Evolutionary conservation across 2,329 filamentous ascomycete species (phyloP), one percentile per base, ranked within the genome.

Genomic region (Cercospora sojina): DNA sequence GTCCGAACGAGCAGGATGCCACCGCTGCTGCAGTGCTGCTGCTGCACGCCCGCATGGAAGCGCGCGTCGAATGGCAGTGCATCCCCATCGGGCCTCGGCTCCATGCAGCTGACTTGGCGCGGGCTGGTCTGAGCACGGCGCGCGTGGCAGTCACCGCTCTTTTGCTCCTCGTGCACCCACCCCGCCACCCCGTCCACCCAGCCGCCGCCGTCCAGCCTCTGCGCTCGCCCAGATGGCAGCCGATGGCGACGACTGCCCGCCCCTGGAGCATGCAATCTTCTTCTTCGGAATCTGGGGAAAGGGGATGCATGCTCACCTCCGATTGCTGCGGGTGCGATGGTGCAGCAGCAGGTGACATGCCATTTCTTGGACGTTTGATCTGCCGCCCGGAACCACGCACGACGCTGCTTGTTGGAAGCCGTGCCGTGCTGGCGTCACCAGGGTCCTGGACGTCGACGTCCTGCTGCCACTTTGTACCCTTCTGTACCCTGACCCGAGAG

Each of bases 121-220:
- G 41, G 57, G 56, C 43, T 61, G n/a, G 16, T 23, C n/a, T 35
- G 56, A 57, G 58, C 59, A 38, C 56, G 32, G 41, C 51, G 64
- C 64, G 60, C 61, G 65, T 61, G 61, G 55, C 65, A 61, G 65
- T 64, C 62, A 67, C 65, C 65, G 65, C 65, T 47, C 51, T 64
- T 67, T 67, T 20, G 43, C 23, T 58, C 58, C 16, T 47, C 58
- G 47, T 64, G 62, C 62, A 38, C 65, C n/a, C n/a, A n/a, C n/a
- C n/a, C n/a, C n/a, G n/a, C n/a, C n/a, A n/a, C n/a, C n/a, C n/a
- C n/a, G n/a, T n/a, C n/a, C n/a, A n/a, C n/a, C n/a, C n/a, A n/a
- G 32, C 49, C 61, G 47, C 43, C 27, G 57, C 58, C 47, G 23
- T 38, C 29, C 61, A 58, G 23, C 43, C 55, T 35, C 31, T 59